These are phyloP conservation scores for Penicillium samsonianum DNA, from an alignment of 495 filamentous ascomycete species.

Conservation along the genomic window DNA sequence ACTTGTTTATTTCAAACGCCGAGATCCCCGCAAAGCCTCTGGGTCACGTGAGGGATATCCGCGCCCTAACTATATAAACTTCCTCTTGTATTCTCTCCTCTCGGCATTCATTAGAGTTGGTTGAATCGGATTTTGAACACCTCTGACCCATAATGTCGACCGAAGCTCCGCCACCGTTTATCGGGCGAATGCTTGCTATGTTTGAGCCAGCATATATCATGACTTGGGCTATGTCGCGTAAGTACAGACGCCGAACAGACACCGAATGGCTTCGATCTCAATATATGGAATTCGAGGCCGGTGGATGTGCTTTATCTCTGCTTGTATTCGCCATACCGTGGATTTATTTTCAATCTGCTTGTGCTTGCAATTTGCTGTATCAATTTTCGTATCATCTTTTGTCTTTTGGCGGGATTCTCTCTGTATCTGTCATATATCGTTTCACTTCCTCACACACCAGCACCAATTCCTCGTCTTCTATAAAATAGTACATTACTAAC, in stretches of 20 bases:
- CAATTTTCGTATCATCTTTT: not conserved
- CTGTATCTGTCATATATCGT: not conserved
- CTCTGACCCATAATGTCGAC: conserved; percentile 16
- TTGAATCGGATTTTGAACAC: not conserved
- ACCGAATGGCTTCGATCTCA: not conserved
- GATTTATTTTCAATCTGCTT: not conserved
- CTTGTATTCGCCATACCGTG: not conserved
- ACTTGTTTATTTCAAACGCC: conserved; percentile 8
- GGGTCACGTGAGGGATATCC: conserved; percentile 1
- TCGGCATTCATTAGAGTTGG: not conserved
- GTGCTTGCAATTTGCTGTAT: not conserved
- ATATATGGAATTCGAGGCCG: not conserved
- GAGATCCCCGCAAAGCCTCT: not conserved
- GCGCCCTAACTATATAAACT: conserved; percentile 6
- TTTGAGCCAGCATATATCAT: conserved; percentile 37
- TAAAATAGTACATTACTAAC: not conserved
- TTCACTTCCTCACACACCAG: not conserved
- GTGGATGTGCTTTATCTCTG: not conserved
- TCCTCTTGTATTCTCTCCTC: not conserved
- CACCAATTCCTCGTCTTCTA: not conserved
- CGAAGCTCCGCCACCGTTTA: conserved; percentile 19
- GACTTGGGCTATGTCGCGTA: conserved; percentile 37
- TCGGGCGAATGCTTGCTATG: conserved; percentile 25
- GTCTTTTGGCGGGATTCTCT: not conserved
- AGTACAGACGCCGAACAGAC: conserved; percentile 16